Conservation (phyloP, 1,284 basidiomycete genomes). For the Sanghuangporus sanghuang region DNA sequence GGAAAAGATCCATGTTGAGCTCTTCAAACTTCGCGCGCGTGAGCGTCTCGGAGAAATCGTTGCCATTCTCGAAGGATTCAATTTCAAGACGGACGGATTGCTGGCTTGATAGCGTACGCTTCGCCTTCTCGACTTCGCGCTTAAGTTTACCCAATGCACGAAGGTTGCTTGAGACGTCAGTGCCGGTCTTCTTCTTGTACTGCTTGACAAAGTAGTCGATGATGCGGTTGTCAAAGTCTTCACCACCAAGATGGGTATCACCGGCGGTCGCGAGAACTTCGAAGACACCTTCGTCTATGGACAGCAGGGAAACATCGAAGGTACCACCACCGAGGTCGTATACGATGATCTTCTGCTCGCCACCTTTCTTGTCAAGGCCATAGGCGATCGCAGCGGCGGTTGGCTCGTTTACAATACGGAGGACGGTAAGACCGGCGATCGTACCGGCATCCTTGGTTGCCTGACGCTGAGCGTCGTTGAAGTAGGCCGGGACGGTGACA, state of each 20-base stretch:
- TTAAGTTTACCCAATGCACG: constrained; percentile 95
- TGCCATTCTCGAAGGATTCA: constrained; percentile 88
- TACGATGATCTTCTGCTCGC: constrained; percentile 94
- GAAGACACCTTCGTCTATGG: constrained; percentile 97
- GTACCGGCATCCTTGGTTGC: constrained; percentile 98
- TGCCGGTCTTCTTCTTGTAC: constrained; percentile 95
- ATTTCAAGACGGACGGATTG: constrained; percentile 72
- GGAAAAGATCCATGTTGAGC: constrained; percentile 97
- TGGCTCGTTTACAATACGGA: constrained; percentile 99
- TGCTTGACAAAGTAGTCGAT: constrained; percentile 89
- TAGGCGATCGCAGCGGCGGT: constrained; percentile 98
- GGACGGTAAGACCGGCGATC: constrained; percentile 92
- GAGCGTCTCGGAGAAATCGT: constrained; percentile 95
- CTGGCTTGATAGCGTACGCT: constrained; percentile 88
- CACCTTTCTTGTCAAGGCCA: constrained; percentile 94
- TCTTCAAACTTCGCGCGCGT: constrained; percentile 99
- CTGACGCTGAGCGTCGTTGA: constrained; percentile 99
- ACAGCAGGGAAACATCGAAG: constrained; percentile 97
- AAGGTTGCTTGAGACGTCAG: constrained; percentile 83
- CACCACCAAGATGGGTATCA: constrained; percentile 98
- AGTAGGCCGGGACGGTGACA: constrained; percentile 97
- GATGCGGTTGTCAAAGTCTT: constrained; percentile 97
- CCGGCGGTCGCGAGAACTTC: constrained; percentile 97
- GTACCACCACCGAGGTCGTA: constrained; percentile 99
- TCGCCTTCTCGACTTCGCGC: constrained; percentile 98